Base-by-base conservation (phyloP, 2,329 filamentous ascomycete species). In the Claviceps sp. region DNA sequence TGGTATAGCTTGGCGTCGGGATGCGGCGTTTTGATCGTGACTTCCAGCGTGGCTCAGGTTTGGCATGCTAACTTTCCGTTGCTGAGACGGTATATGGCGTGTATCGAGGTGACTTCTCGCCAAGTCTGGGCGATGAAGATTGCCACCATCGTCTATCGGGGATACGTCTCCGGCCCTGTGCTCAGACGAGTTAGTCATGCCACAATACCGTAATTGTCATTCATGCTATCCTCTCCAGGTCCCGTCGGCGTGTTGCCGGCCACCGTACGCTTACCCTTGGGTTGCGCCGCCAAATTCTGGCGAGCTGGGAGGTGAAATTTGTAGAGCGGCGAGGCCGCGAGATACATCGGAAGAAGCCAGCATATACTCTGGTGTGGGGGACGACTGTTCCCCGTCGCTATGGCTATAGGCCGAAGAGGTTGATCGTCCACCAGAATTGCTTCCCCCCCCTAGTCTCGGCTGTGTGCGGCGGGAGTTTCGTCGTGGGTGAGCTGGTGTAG, bases 301-400 rank as follows among this genome's bases (percentile, higher is more conserved):
- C 43, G 77, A 81, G 66, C 77, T 80, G 34, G 76, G 76, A 50
- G 77, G 77, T 11, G 77, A 80, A 55, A 81, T 70, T 51, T 63
- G 61, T 55, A 64, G 55, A 73, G 78, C 45, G 70, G 73, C 62
- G 78, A 48, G 34, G 47, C 59, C 63, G 47, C 59, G 55, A 55
- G 61, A 58, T 56, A 59, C 61, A 56, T 56, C 56, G 55, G 56
- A 58, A 54, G 61, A 57, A 54, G 59, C 60, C 52, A 58, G 57
- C 50, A 58, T 60, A 52, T 56, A 55, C 44, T 55, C 74, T 46
- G 81, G 80, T 52, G 55, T 51, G n/a, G 55, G 48, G 38, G 57
- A 52, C n/a, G 56, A 56, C 43, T 47, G 42, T 50, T 57, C 54
- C 47, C 48, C 54, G 55, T 57, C 53, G 50, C 52, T 57, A 62